These are phyloP conservation scores for Gynochthodes officinalis DNA, from an alignment of 257 asterid species.

Conservation along the genomic window DNA sequence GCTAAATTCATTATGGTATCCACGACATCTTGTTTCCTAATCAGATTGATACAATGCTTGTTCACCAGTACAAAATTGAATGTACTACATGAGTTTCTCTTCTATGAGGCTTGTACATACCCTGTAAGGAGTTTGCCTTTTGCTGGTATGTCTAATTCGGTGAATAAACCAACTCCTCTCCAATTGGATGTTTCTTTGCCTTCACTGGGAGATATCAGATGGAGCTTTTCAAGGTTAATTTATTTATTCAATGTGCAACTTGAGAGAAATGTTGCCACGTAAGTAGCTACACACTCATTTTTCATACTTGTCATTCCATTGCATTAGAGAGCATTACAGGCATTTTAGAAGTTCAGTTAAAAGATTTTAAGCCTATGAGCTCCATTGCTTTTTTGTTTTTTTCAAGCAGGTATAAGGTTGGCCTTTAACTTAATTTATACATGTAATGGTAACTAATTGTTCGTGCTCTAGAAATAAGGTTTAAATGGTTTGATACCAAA, in stretches of 20 bases:
- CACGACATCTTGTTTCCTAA: constrained; percentile 43
- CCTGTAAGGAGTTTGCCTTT: constrained; percentile 57
- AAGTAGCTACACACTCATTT: constrained; percentile 30
- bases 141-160: constrained; percentile 79
- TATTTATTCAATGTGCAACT: constrained; percentile 89
- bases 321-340: not conserved
- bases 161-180: constrained; percentile 85
- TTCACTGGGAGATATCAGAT: constrained; percentile 66
- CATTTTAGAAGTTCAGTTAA: not conserved
- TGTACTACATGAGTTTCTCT: constrained; percentile 43
- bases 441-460: not conserved
- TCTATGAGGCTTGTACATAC: constrained; percentile 37
- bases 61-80: constrained; percentile 29
- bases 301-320: not conserved
- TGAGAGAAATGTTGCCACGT: constrained; percentile 92
- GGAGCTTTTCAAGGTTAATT: constrained; percentile 72
- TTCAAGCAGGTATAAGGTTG: not conserved
- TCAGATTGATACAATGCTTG: constrained; percentile 39
- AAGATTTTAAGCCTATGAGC: not conserved
- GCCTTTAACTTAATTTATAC: not conserved
- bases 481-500: not conserved
- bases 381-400: constrained; percentile 1
- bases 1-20: constrained; percentile 50
- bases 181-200: constrained; percentile 80
- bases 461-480: not conserved